Evolutionary conservation across 108 stramenopile species (phyloP).

Genomic region (Parietichytrium sp.): DNA sequence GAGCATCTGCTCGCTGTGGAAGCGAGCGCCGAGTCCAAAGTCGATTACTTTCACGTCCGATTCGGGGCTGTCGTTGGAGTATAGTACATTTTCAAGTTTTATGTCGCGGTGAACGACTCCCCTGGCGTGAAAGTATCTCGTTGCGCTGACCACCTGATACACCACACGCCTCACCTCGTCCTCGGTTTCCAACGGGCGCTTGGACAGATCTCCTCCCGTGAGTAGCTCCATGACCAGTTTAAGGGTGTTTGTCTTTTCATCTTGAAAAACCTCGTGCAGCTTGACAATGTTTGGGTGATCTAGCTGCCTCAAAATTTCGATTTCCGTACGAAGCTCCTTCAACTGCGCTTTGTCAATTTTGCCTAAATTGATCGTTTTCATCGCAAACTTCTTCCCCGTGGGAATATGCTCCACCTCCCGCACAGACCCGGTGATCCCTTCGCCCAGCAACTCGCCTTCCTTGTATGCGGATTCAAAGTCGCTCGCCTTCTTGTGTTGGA

Average conservation of each 20-base stretch:
- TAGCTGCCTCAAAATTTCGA: slow-evolving; percentile 70
- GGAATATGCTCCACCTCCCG: not conserved
- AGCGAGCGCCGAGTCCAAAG: slow-evolving; percentile 73
- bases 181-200: slow-evolving; percentile 79
- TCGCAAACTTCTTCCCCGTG: slow-evolving; percentile 40
- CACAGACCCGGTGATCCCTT: slow-evolving; percentile 49
- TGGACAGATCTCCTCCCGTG: slow-evolving; percentile 78
- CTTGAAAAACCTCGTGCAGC: slow-evolving; percentile 72
- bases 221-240: slow-evolving; percentile 75
- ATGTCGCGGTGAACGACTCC: slow-evolving; percentile 84
- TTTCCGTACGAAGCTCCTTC: slow-evolving; percentile 82
- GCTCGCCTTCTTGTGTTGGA: too few relatives aligned
- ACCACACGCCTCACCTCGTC: slow-evolving; percentile 49
- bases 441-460: slow-evolving; percentile 44
- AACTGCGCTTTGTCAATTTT: slow-evolving; percentile 55
- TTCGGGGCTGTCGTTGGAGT: slow-evolving; percentile 53
- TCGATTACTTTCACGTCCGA: slow-evolving; percentile 81
- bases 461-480: slow-evolving; percentile 50
- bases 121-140: slow-evolving; percentile 75
- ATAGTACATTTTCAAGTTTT: slow-evolving; percentile 87
- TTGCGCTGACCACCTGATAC: slow-evolving; percentile 65
- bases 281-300: slow-evolving; percentile 84
- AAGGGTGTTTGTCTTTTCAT: slow-evolving; percentile 59
- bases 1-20: slow-evolving; percentile 37
- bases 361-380: slow-evolving; percentile 50